phyloP scores from a whole-genome alignment of 768 basidiomycete species.

The Boletus rubropictus region DNA sequence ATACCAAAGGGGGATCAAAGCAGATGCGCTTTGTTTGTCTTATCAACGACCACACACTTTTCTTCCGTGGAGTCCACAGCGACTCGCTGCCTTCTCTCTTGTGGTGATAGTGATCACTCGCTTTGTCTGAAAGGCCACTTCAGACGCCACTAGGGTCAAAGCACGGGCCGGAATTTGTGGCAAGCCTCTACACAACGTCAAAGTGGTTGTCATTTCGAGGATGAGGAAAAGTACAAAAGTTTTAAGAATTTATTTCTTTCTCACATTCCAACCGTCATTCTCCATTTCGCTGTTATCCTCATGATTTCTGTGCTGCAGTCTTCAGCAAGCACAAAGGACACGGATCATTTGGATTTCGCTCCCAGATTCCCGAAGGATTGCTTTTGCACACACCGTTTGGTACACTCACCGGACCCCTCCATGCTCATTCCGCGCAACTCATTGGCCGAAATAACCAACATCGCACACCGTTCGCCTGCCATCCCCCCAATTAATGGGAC shows the following conservation, averaged over 20 bases:
- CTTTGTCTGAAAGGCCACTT: constrained; percentile 18
- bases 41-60: constrained; percentile 6
- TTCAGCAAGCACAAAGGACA: constrained; percentile 1
- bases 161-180: constrained; percentile 3
- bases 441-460: constrained; percentile 9
- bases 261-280: neutral
- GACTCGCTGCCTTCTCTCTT: constrained; percentile 8
- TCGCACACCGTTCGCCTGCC: neutral
- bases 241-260: neutral
- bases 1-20: constrained; percentile 1
- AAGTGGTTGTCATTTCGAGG: constrained; percentile 6
- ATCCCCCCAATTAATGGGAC: neutral
- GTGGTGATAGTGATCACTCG: constrained; percentile 8
- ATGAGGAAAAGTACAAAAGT: constrained; percentile 16
- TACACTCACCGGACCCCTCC: constrained; percentile 8
- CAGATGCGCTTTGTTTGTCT: constrained; percentile 21
- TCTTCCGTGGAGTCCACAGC: constrained; percentile 4
- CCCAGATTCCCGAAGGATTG: constrained; percentile 1
- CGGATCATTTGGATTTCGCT: neutral
- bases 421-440: constrained; percentile 3
- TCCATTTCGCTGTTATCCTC: neutral
- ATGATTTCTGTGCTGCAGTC: constrained; percentile 6
- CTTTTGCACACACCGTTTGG: constrained; percentile 6
- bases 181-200: constrained; percentile 4
- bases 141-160: constrained; percentile 18